Conservation (phyloP, 2,329 filamentous ascomycete genomes). For the Penicillium sp. region DNA sequence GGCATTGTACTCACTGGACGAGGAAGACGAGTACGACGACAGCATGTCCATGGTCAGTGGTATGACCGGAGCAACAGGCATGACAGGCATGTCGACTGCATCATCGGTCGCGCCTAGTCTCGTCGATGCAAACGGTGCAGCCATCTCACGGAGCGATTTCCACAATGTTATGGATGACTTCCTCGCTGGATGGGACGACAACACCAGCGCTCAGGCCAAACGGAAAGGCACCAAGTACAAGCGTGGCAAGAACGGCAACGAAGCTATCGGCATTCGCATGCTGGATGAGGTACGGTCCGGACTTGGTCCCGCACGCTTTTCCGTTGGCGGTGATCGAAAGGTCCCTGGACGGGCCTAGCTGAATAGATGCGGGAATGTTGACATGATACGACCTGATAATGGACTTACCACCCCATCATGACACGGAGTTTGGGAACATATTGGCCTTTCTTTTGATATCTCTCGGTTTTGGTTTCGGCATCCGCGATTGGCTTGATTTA, state of each 20-base stretch:
- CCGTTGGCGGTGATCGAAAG: constrained; percentile 11
- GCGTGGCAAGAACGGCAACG: constrained; percentile 70
- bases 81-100: constrained; percentile 48
- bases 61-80: constrained; percentile 50
- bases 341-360: constrained; percentile 29
- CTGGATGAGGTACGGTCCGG: constrained; percentile 81
- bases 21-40: constrained; percentile 49
- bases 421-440: constrained; percentile 19
- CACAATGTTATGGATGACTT: constrained; percentile 92
- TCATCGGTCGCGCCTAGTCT: constrained; percentile 58
- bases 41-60: constrained; percentile 47
- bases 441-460: constrained; percentile 14
- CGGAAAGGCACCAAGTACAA: constrained; percentile 47
- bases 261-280: constrained; percentile 76
- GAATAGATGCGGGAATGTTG: constrained; percentile 7
- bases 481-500: constrained; percentile 10
- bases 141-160: constrained; percentile 68
- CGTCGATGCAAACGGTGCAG: constrained; percentile 32
- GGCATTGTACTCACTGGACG: constrained; percentile 65
- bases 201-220: constrained; percentile 38
- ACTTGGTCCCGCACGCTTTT: constrained; percentile 68
- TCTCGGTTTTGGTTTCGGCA: constrained; percentile 11
- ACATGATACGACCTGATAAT: constrained; percentile 22
- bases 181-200: constrained; percentile 55
- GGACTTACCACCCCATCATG: constrained; percentile 16